A percentile compares a stretch with the other conserved stretches of the same genome.
Conservation (phyloP, 2,329 filamentous ascomycete species). For the Delphinella strobiligena region DNA sequence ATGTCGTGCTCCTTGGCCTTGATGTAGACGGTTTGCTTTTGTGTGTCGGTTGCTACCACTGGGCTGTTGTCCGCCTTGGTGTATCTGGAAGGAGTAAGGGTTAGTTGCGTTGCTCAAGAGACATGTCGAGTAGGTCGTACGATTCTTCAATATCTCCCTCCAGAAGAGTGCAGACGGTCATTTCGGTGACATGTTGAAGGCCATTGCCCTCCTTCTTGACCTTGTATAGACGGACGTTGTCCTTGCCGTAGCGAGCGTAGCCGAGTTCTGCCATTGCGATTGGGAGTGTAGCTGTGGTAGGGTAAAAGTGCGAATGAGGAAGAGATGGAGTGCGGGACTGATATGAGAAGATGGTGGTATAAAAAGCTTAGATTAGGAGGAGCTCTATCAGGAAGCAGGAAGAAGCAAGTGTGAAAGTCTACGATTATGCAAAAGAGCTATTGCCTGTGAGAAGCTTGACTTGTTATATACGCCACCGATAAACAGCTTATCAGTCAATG, state of each 20-base stretch:
- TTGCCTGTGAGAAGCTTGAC: background rate
- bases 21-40: conserved; percentile 89
- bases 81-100: conserved; percentile 46
- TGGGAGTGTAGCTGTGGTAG: background rate
- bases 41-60: conserved; percentile 90
- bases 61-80: conserved; percentile 89
- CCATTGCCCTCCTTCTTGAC: conserved; percentile 69
- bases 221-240: conserved; percentile 97
- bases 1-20: conserved; percentile 88
- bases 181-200: conserved; percentile 78
- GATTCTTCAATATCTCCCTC: conserved; percentile 84
- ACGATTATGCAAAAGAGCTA: background rate
- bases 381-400: too few relatives aligned
- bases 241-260: conserved; percentile 73
- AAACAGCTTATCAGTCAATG: background rate
- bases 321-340: background rate
- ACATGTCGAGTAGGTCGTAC: conserved; percentile 36
- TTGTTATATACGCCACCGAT: background rate
- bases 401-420: background rate
- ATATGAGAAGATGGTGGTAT: background rate
- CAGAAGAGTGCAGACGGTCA: conserved; percentile 85
- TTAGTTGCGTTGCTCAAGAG: conserved; percentile 5
- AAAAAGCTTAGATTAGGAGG: background rate
- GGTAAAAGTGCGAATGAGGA: background rate
- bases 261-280: conserved; percentile 34